phyloP scores from a whole-genome alignment of 495 filamentous ascomycete species.

The Aeminium ludgeri region DNA sequence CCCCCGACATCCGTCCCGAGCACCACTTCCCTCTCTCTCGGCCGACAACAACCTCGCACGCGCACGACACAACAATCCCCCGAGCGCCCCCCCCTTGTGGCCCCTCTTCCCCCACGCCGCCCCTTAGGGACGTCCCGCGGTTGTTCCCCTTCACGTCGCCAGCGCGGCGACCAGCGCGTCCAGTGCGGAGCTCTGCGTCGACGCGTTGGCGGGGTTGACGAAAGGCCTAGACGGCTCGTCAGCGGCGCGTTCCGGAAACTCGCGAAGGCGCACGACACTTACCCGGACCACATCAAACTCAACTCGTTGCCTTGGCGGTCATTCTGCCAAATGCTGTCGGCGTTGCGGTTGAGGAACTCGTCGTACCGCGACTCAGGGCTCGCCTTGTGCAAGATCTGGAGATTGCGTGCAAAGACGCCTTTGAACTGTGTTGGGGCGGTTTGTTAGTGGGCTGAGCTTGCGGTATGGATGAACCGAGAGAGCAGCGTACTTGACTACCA shows the following conservation, averaged over 20 bases:
- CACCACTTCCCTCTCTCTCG: no score
- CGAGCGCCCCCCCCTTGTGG: no score
- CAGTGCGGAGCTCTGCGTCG: constrained; percentile 50
- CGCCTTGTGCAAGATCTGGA: constrained; percentile 39
- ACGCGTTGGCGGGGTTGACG: constrained; percentile 29
- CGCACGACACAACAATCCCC: no score
- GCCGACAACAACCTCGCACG: no score
- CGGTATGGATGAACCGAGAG: no score
- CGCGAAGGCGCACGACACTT: background rate
- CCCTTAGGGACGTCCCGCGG: no score
- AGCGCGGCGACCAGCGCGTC: constrained; percentile 54
- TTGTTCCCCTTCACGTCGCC: constrained; percentile 17
- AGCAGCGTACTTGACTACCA: constrained; percentile 18
- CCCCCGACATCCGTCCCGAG: no score
- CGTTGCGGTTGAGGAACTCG: constrained; percentile 44
- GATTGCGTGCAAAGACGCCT: constrained; percentile 58
- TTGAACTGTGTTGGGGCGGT: constrained; percentile 45
- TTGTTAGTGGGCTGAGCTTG: no score
- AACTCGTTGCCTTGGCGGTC: constrained; percentile 34
- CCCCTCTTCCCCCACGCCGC: no score
- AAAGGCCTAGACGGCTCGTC: constrained; percentile 24
- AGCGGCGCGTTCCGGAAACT: background rate
- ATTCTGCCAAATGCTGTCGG: constrained; percentile 50
- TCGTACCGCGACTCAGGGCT: constrained; percentile 36
- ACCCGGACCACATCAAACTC: constrained; percentile 43